Conservation (phyloP, 140 eudicot genomes). For the Anethum foeniculum region DNA sequence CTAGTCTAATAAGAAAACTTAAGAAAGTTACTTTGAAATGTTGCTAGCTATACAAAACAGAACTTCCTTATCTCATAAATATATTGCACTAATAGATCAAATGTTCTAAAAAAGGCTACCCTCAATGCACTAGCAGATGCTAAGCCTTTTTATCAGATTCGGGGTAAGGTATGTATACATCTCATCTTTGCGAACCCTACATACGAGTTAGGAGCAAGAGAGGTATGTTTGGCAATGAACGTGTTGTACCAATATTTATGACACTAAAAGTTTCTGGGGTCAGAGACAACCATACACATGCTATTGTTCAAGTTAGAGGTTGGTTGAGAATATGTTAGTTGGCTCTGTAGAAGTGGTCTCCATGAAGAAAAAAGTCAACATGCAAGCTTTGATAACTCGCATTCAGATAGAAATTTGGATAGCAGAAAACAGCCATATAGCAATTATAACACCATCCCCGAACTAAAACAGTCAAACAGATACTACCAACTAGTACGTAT, state of each 20-base stretch:
- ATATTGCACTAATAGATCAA: neutral
- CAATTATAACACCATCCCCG: neutral
- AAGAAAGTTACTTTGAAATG: neutral
- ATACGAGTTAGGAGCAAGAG: neutral
- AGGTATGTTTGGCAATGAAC: neutral
- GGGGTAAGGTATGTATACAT: neutral
- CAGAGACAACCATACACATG: neutral
- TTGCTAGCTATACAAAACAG: neutral
- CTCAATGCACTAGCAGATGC: neutral
- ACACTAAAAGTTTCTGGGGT: neutral
- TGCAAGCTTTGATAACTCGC: neutral
- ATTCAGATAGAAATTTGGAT: neutral
- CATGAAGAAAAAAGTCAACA: conserved; percentile 1
- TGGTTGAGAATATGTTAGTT: neutral
- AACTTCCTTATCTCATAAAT: neutral
- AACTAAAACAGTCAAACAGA: neutral
- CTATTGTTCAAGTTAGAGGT: neutral
- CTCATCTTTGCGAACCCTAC: neutral
- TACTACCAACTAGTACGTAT: neutral
- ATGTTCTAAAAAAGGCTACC: neutral
- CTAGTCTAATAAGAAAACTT: neutral
- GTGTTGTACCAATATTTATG: neutral
- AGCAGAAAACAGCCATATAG: neutral
- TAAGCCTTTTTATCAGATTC: neutral
- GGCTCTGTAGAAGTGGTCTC: neutral